Percentiles rank a stretch among this genome's conserved stretches.
These are phyloP conservation scores for Inosperma sp. DNA, from an alignment of 768 basidiomycete species.

Conservation along the genomic window DNA sequence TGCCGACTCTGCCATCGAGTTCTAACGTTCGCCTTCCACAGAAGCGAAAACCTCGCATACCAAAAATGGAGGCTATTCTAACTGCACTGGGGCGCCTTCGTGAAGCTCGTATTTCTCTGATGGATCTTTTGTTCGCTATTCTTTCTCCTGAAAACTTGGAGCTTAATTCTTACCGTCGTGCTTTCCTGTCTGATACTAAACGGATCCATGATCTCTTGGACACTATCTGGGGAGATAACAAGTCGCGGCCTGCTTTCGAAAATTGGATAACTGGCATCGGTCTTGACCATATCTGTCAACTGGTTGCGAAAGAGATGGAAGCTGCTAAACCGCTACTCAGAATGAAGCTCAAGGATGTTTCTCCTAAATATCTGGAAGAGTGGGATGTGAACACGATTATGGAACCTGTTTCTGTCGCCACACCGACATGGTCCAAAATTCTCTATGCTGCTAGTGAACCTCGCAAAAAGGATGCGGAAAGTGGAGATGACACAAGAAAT, in stretches of 20 bases:
- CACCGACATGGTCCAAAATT: constrained; percentile 5
- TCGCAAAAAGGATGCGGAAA: neutral
- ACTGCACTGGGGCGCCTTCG: neutral
- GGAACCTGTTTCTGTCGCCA: constrained; percentile 1
- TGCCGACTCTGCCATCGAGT: no score
- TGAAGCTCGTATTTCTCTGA: neutral
- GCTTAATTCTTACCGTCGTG: neutral
- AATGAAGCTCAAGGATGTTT: constrained; percentile 2
- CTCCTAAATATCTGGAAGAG: neutral
- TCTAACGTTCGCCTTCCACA: neutral
- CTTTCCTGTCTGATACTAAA: neutral
- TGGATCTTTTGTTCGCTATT: neutral
- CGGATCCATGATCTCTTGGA: neutral
- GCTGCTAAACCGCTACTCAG: neutral
- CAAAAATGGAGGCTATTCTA: neutral
- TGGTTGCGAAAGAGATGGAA: constrained; percentile 6
- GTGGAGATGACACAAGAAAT: constrained; percentile 2
- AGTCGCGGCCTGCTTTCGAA: neutral
- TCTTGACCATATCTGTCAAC: neutral
- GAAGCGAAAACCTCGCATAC: neutral
- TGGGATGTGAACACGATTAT: constrained; percentile 5
- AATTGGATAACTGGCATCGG: neutral
- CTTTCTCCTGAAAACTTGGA: neutral
- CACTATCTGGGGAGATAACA: neutral
- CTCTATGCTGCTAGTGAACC: constrained; percentile 7